phyloP scores from a whole-genome alignment of 331 rosid genomes.

The Cucumis variabilis region DNA sequence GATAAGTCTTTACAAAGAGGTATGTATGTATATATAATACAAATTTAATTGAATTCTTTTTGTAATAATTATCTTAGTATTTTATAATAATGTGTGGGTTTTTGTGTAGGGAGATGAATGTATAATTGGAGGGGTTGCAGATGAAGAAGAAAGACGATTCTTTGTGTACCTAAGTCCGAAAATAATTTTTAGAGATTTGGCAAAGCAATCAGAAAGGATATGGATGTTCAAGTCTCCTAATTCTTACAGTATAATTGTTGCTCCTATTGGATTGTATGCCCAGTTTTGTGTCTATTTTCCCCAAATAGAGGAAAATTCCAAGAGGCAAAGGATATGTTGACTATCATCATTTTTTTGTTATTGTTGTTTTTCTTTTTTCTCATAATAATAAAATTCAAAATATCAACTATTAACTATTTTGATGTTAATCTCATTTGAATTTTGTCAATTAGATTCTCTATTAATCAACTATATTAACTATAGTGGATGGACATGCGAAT shows the following conservation, averaged over 20 bases:
- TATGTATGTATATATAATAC: too few relatives aligned
- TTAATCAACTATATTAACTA: too few relatives aligned
- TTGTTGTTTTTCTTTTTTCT: too few relatives aligned
- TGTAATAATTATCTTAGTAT: too few relatives aligned
- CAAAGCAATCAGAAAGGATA: not conserved
- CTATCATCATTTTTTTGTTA: too few relatives aligned
- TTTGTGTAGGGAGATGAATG: not conserved
- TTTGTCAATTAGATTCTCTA: too few relatives aligned
- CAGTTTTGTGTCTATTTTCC: not conserved
- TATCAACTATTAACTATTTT: too few relatives aligned
- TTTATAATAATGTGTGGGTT: too few relatives aligned
- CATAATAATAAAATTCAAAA: too few relatives aligned
- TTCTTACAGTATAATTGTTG: not conserved
- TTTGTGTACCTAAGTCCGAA: not conserved
- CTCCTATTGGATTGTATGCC: not conserved
- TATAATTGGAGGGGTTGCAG: not conserved
- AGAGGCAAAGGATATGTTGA: not conserved
- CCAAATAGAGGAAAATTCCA: not conserved
- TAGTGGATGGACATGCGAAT: too few relatives aligned
- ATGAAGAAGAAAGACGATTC: not conserved
- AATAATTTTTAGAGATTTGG: not conserved
- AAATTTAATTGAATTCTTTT: too few relatives aligned
- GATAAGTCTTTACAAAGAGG: not conserved
- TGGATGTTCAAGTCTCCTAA: not conserved
- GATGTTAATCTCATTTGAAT: too few relatives aligned